Evolutionary conservation across 2,329 filamentous ascomycete species (phyloP), one percentile per base, ranked within the genome.

Genomic region (Rutstroemia sp.): DNA sequence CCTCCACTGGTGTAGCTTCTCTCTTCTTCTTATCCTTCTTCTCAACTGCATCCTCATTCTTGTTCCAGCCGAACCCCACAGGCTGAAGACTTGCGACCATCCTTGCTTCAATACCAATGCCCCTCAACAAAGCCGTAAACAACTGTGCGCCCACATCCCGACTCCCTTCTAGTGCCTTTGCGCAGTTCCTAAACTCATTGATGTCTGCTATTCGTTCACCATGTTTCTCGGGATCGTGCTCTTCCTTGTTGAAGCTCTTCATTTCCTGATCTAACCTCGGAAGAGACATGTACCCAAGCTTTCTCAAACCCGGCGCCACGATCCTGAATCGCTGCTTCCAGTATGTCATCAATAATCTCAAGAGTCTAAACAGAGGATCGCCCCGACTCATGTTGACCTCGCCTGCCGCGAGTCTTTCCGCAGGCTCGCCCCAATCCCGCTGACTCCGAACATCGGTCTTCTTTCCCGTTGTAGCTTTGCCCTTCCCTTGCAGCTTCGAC

Each of bases 31-130:
- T 68, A 47, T 65, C 64, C 57, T 65, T 68, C 54, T 61, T 65
- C 8, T 76, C 66, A 12, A 82, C 81, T 5, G 87, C 89, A 51
- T 94, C 88, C 71, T 99, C 94, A 10, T 79, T 73, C 69, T 92
- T 95, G 59, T 83, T 95, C 85, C 90, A 97, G 1, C 91, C 91
- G 70, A 95, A 96, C 0, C 94, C 94, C 21, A 89, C 73, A 1
- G 91, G 87, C 67, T 97, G 94, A 42, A 99, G 69, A 67, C 84
- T 96, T 9, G 86, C 84, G 2, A 97, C 83, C 76, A 97, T 80
- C 30, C 92, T 81, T 10, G 89, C 83, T 65, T 96, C 90, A 2
- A 97, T 74, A 0, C 89, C 89, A 10, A 97, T 69, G 0, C 85
- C 90, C 61, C 94, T 79, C 21, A 96, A 70, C 7, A 99, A 73